Base-by-base conservation (phyloP, 805 yeast genomes). In the Monosporozyma solicola region DNA sequence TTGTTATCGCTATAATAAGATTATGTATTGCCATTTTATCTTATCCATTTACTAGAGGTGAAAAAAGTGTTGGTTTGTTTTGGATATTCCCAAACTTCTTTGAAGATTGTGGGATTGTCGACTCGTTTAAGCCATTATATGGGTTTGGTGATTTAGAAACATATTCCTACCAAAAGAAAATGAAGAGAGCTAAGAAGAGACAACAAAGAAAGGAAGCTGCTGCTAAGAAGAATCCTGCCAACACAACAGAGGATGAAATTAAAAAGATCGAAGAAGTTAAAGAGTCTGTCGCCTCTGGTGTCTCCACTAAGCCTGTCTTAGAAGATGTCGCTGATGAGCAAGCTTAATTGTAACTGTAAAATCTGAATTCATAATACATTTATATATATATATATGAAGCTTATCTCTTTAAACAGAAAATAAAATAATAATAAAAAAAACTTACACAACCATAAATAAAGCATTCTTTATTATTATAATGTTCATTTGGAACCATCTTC, bases 61-160 rank as follows among this genome's bases (percentile, higher is more conserved):
- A 39, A 9, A 39, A 39, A 9, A 39, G 43, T 22, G 43, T 39
- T 20, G 81, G 82, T 45, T 96, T 95, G n/a, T 77, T 94, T 66
- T 94, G 99, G 99, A 67, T 94, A 48, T 92, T 89, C 77, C 99
- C 99, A 53, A 92, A 92, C 66, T 75, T 94, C 65, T 94, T 91
- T 71, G 99, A 84, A 57, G 99, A 94, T 65, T 91, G 95, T 61
- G 96, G 97, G 25, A 85, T 94, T 57, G 65, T 92, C 55, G 98
- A 92, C 54, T 86, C 96, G 74, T 94, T 94, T 74, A 77, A 77
- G 59, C 99, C 99, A 3, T 59, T 84, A n/a, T 94, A 86, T 65
- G 94, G 83, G 3, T 90, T 90, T 87, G 88, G 84, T 58, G 85
- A 77, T 39, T 60, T 57, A 27, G 67, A 67, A 15, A 62, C 66